These are phyloP conservation scores for Trametes polyzona DNA, from an alignment of 1,284 basidiomycete species.

Conservation along the genomic window DNA sequence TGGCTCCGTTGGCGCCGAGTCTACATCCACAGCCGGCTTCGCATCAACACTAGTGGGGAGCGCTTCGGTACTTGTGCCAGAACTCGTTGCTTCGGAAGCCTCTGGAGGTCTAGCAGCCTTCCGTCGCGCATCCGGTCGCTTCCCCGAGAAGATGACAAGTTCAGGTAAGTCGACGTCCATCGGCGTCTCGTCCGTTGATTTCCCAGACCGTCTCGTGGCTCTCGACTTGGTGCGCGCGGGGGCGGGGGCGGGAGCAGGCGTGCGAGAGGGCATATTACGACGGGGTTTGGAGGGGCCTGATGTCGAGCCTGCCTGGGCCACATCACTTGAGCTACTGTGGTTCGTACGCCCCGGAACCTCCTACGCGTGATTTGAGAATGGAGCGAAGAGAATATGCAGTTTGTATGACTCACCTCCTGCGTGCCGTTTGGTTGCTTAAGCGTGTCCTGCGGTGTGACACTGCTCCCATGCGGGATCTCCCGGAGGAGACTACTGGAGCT, in stretches of 20 bases:
- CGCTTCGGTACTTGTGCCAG: not conserved
- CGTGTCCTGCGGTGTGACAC: not conserved
- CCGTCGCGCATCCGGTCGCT: slow-evolving; percentile 22
- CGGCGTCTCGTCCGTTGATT: slow-evolving; percentile 10
- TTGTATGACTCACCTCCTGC: not conserved
- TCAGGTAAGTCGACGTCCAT: slow-evolving; percentile 21
- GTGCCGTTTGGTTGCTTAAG: not conserved
- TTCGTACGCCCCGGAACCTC: not conserved
- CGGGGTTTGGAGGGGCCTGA: slow-evolving; percentile 9
- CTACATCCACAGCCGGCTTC: not conserved
- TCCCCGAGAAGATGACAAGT: slow-evolving; percentile 18
- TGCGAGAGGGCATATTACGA: slow-evolving; percentile 11
- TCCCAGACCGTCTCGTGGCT: slow-evolving; percentile 10
- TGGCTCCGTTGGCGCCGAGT: not conserved
- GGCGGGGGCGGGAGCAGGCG: slow-evolving; percentile 1
- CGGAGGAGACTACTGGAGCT: not conserved
- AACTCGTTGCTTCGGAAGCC: not conserved
- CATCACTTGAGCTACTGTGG: not conserved
- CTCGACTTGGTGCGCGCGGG: slow-evolving; percentile 5
- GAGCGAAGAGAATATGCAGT: too few species aligned
- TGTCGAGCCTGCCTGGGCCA: not conserved
- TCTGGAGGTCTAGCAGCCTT: slow-evolving; percentile 20
- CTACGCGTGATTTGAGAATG: not conserved
- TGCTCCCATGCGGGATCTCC: not conserved
- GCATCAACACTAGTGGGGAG: not conserved